Percentiles rank a stretch among this genome's conserved stretches.
Evolutionary conservation across 805 yeast species (phyloP).

Genomic region (Barnettozyma siamensis): DNA sequence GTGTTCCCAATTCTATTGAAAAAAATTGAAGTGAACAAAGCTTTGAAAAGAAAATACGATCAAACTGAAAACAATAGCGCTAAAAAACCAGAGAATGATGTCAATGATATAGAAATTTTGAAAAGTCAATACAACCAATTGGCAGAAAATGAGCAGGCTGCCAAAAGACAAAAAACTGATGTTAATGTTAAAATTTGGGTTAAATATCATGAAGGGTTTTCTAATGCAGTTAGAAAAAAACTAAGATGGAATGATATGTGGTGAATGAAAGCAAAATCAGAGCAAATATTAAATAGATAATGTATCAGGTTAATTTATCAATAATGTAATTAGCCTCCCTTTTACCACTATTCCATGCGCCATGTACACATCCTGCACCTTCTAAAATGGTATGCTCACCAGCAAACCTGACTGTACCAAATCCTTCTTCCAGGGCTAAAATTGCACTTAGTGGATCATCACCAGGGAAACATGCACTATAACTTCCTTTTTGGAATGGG

Average conservation of each 20-base stretch:
- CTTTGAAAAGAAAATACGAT: constrained; percentile 25
- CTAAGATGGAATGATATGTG: constrained; percentile 73
- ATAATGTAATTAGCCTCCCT: constrained; percentile 45
- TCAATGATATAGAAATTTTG: constrained; percentile 27
- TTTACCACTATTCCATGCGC: constrained; percentile 75
- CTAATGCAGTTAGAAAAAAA: constrained; percentile 83
- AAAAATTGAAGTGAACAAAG: constrained; percentile 26
- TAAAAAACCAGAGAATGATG: no score
- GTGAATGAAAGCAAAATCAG: constrained; percentile 19
- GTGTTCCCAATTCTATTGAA: constrained; percentile 20
- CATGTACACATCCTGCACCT: constrained; percentile 90
- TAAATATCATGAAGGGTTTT: constrained; percentile 87
- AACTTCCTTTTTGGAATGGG: constrained; percentile 76
- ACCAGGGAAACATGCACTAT: constrained; percentile 62
- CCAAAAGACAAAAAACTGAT: constrained; percentile 24
- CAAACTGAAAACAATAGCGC: no score
- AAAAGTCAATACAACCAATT: constrained; percentile 36
- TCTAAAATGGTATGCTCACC: constrained; percentile 86
- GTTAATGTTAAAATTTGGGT: constrained; percentile 58
- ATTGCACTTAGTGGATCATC: constrained; percentile 65
- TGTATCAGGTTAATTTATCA: no score
- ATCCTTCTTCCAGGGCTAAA: constrained; percentile 54
- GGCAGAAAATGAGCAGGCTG: constrained; percentile 22
- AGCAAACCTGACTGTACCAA: constrained; percentile 66
- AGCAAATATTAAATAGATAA: no score